Conservation (phyloP, 169 alveolate genomes). For the Theileria orientalis region DNA sequence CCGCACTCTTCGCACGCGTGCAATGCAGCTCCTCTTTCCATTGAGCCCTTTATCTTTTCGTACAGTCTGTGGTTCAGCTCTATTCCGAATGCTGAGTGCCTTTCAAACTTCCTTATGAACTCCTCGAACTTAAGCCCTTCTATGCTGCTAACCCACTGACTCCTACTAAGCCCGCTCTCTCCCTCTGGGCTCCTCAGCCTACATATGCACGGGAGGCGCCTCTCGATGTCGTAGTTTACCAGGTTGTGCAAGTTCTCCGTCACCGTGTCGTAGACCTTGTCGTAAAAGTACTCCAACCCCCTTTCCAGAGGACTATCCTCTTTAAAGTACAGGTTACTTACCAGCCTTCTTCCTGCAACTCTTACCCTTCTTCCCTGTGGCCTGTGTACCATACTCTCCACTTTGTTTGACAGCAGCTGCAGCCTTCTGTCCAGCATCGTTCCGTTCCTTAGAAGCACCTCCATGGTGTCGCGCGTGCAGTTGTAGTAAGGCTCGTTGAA, state of each 20-base stretch:
- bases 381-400: background rate
- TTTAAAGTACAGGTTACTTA: background rate
- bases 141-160: conserved; percentile 10
- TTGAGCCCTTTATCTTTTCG: conserved; percentile 9
- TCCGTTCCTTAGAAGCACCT: background rate
- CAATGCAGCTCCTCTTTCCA: background rate
- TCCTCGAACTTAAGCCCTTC: background rate
- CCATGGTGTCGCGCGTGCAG: background rate
- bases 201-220: conserved; percentile 21
- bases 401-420: background rate
- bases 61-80: background rate
- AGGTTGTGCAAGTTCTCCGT: background rate
- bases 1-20: conserved; percentile 23
- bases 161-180: background rate
- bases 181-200: background rate
- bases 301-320: background rate
- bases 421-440: background rate
- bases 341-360: background rate
- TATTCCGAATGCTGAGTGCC: conserved; percentile 9
- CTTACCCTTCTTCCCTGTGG: background rate
- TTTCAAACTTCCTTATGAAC: conserved; percentile 8
- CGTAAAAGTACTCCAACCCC: background rate
- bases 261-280: background rate
- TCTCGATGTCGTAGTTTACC: background rate
- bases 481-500: background rate